Percentiles rank a stretch among this genome's conserved stretches.
Conservation (phyloP, 2,329 filamentous ascomycete species). For the Neoscytalidium dimidiatum region DNA sequence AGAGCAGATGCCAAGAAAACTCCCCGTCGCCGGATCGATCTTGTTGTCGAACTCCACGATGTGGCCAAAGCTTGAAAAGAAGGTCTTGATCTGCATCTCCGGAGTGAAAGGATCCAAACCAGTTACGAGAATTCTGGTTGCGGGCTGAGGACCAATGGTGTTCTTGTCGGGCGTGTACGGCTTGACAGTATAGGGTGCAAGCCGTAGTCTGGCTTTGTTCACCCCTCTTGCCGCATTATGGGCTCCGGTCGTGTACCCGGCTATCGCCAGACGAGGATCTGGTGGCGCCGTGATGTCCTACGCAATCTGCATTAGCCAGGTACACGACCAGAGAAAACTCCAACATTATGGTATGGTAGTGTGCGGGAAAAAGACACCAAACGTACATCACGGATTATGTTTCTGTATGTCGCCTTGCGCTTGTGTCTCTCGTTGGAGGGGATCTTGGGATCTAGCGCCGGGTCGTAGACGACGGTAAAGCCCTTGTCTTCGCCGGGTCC, state of each 20-base stretch:
- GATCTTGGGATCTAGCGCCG: slow-evolving; percentile 60
- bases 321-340: slow-evolving; percentile 21
- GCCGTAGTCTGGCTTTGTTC: slow-evolving; percentile 67
- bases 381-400: slow-evolving; percentile 20
- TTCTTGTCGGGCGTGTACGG: slow-evolving; percentile 83
- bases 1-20: slow-evolving; percentile 89
- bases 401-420: slow-evolving; percentile 31
- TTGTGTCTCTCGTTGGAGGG: slow-evolving; percentile 53
- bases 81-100: slow-evolving; percentile 72
- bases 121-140: slow-evolving; percentile 88
- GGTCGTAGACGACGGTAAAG: slow-evolving; percentile 63
- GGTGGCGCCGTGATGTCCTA: slow-evolving; percentile 58
- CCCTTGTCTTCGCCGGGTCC: slow-evolving; percentile 56
- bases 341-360: slow-evolving; percentile 20
- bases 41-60: slow-evolving; percentile 91
- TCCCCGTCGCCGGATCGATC: slow-evolving; percentile 91
- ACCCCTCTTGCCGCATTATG: slow-evolving; percentile 29
- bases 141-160: slow-evolving; percentile 84
- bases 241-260: slow-evolving; percentile 58
- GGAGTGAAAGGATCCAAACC: slow-evolving; percentile 91
- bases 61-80: slow-evolving; percentile 81
- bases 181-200: slow-evolving; percentile 75
- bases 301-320: slow-evolving; percentile 21
- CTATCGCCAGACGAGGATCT: slow-evolving; percentile 77
- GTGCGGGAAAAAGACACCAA: slow-evolving; percentile 14